Conservation (phyloP, 2,329 filamentous ascomycete genomes). For the Penicillium aurantiogriseum region DNA sequence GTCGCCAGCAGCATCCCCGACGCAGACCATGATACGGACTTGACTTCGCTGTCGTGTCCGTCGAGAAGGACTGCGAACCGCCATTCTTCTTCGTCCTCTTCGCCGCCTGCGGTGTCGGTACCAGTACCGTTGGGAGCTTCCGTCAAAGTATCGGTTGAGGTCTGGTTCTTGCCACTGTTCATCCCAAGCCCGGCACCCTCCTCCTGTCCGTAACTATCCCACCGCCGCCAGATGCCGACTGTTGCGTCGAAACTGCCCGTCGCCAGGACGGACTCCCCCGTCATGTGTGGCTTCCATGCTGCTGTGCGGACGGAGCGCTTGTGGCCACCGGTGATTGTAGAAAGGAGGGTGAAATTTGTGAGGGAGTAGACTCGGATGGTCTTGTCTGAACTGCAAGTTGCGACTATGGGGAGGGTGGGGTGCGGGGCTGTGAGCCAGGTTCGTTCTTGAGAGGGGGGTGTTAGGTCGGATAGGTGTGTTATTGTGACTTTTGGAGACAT, state of each 20-base stretch:
- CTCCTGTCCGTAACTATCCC: slow-evolving; percentile 46
- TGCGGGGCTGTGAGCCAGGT: slow-evolving; percentile 86
- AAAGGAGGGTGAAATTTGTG: slow-evolving; percentile 73
- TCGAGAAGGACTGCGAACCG: slow-evolving; percentile 89
- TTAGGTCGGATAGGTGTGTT: slow-evolving; percentile 51
- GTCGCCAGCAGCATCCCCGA: slow-evolving; percentile 82
- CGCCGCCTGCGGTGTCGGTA: slow-evolving; percentile 47
- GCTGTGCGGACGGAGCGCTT: slow-evolving; percentile 82
- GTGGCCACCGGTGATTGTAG: slow-evolving; percentile 80
- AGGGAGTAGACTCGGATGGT: slow-evolving; percentile 88
- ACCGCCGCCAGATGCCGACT: slow-evolving; percentile 77
- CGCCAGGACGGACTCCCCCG: slow-evolving; percentile 72
- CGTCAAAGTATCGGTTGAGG: neutral
- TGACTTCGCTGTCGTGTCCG: slow-evolving; percentile 94
- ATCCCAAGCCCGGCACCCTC: slow-evolving; percentile 19
- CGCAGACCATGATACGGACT: slow-evolving; percentile 64
- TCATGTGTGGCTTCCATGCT: slow-evolving; percentile 78
- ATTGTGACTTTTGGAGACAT: slow-evolving; percentile 24
- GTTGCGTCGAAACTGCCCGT: slow-evolving; percentile 93
- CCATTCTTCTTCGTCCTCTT: slow-evolving; percentile 77
- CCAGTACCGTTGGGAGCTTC: slow-evolving; percentile 15
- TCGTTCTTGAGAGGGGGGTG: slow-evolving; percentile 57
- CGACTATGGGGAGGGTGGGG: slow-evolving; percentile 80
- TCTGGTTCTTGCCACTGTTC: neutral
- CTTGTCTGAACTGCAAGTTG: slow-evolving; percentile 83